Percentiles rank a stretch among this genome's conserved stretches.
phyloP scores from a whole-genome alignment of 2,329 filamentous ascomycete species.

The Lecanicillium sp. region DNA sequence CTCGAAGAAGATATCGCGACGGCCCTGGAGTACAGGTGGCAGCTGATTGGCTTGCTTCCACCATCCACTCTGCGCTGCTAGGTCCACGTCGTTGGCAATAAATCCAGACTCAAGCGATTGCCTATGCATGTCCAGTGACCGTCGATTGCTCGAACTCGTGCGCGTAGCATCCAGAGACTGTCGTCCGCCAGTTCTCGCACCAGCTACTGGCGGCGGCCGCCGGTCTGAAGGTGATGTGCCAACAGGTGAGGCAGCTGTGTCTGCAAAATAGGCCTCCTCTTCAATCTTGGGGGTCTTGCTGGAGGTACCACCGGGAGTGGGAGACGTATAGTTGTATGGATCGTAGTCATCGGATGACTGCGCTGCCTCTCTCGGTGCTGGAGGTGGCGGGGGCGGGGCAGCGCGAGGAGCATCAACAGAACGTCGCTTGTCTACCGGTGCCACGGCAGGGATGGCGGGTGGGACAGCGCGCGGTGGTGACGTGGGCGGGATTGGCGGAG shows the following conservation, averaged over 20 bases:
- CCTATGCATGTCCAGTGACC: conserved; percentile 70
- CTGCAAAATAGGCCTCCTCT: conserved; percentile 43
- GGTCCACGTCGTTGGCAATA: conserved; percentile 82
- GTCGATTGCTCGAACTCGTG: conserved; percentile 37
- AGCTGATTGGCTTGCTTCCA: conserved; percentile 77
- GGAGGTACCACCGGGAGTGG: conserved; percentile 28
- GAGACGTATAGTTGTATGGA: conserved; percentile 50
- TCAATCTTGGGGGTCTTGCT: conserved; percentile 35
- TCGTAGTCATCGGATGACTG: conserved; percentile 66
- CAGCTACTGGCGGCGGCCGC: conserved; percentile 36
- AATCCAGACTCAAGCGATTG: conserved; percentile 73
- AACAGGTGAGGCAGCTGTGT: conserved; percentile 38
- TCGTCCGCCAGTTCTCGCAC: conserved; percentile 22
- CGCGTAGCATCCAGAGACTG: conserved; percentile 32
- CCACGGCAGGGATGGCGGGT: conserved; percentile 59
- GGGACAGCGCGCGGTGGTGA: conserved; percentile 54
- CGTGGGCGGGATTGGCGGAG: conserved; percentile 51
- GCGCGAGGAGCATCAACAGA: conserved; percentile 67
- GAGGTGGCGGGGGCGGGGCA: conserved; percentile 60
- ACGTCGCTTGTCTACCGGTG: conserved; percentile 47
- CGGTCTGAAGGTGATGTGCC: conserved; percentile 38
- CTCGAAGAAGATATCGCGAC: conserved; percentile 78
- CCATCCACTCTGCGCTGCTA: conserved; percentile 71
- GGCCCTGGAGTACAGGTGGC: conserved; percentile 74
- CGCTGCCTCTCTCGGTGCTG: conserved; percentile 30